Percentiles rank a stretch among this genome's conserved stretches.
Conservation (phyloP, 768 basidiomycete species). For the Candolleomyces efflorescens region DNA sequence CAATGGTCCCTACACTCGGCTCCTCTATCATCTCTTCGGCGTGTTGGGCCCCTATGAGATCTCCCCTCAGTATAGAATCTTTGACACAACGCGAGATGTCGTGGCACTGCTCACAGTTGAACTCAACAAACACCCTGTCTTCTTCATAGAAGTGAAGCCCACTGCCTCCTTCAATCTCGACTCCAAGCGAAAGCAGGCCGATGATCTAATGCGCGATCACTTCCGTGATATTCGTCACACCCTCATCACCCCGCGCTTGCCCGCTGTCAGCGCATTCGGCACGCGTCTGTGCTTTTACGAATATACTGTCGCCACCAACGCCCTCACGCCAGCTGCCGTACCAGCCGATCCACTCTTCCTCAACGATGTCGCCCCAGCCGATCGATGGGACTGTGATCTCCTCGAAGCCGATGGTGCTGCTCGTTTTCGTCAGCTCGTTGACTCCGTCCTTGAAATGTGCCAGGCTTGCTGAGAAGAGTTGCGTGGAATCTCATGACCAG, state of each 20-base stretch:
- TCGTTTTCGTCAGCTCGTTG: conserved; percentile 4
- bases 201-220: conserved; percentile 14
- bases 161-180: conserved; percentile 6
- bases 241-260: conserved; percentile 5
- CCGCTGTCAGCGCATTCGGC: conserved; percentile 15
- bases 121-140: conserved; percentile 11
- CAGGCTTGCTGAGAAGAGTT: too few species aligned
- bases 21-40: conserved; percentile 16
- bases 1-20: conserved; percentile 18
- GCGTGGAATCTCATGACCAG: too few species aligned
- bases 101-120: conserved; percentile 9
- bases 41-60: conserved; percentile 9
- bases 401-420: conserved; percentile 7
- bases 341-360: conserved; percentile 7
- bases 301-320: conserved; percentile 9
- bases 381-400: conserved; percentile 29
- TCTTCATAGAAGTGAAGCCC: conserved; percentile 14
- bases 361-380: conserved; percentile 23
- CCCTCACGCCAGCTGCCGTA: conserved; percentile 11
- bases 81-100: not conserved
- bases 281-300: conserved; percentile 14
- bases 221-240: conserved; percentile 11
- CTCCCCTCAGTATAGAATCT: conserved; percentile 9
- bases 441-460: not conserved
- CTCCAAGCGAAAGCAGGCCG: conserved; percentile 13